A percentile compares a stretch with the other conserved stretches of the same genome.
These are phyloP conservation scores for Maudiozyma bulderi DNA, from an alignment of 805 yeast species.

Conservation along the genomic window DNA sequence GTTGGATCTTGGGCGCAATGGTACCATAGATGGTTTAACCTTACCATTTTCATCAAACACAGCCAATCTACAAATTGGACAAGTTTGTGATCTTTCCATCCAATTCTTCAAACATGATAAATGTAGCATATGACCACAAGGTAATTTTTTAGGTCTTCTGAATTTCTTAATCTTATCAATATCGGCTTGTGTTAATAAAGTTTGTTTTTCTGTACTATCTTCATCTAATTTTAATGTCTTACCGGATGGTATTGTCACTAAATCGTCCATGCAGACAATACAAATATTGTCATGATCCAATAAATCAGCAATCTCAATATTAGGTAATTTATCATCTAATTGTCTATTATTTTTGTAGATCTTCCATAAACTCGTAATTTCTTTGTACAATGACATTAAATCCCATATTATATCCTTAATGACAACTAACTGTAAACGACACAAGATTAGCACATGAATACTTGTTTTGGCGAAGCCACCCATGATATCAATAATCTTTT, in stretches of 20 bases:
- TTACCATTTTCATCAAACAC: conserved; percentile 39
- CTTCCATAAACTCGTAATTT: conserved; percentile 31
- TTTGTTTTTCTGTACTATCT: neutral
- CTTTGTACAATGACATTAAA: conserved; percentile 24
- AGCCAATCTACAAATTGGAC: conserved; percentile 81
- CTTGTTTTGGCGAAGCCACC: conserved; percentile 40
- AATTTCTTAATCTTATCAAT: conserved; percentile 5
- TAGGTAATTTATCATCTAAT: conserved; percentile 51
- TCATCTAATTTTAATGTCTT: neutral
- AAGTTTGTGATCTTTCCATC: conserved; percentile 85
- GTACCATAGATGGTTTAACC: conserved; percentile 8
- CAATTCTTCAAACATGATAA: conserved; percentile 84
- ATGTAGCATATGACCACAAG: conserved; percentile 84
- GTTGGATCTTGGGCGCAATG: neutral
- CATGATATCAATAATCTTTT: conserved; percentile 46
- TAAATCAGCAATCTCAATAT: conserved; percentile 57
- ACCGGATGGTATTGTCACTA: conserved; percentile 34
- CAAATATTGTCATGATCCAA: conserved; percentile 60
- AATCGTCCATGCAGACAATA: conserved; percentile 87
- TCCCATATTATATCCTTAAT: conserved; percentile 41
- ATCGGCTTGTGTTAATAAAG: conserved; percentile 5
- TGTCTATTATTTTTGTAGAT: conserved; percentile 42
- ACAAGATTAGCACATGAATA: conserved; percentile 38
- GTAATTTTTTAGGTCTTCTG: conserved; percentile 58
- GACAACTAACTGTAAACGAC: conserved; percentile 38